Evolutionary conservation across 148 eudicot species (phyloP).

Genomic region (Gaultheria prostrata): DNA sequence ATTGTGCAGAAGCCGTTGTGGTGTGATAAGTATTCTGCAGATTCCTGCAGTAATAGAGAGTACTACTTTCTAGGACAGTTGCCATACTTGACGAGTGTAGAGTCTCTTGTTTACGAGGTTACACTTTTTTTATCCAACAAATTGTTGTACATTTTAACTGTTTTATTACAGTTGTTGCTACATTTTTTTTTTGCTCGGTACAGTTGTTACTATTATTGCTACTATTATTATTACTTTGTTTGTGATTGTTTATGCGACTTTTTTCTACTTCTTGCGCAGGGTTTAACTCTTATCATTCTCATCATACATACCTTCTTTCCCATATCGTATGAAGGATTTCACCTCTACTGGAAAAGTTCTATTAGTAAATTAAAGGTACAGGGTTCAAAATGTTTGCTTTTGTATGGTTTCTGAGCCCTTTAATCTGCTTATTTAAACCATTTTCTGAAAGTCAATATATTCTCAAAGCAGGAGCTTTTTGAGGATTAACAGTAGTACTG

Average conservation of each 20-base stretch:
- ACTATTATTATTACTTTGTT: not conserved
- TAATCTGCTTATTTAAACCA: not conserved
- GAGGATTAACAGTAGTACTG: not conserved
- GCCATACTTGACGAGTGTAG: slow-evolving; percentile 67
- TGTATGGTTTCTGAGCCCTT: not conserved
- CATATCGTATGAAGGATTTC: slow-evolving; percentile 61
- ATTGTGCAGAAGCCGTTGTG: slow-evolving; percentile 83
- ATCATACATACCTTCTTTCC: slow-evolving; percentile 69
- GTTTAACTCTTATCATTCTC: slow-evolving; percentile 59
- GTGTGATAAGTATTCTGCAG: slow-evolving; percentile 46
- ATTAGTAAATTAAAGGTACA: slow-evolving; percentile 68
- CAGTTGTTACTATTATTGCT: not conserved
- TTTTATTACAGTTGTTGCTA: not conserved
- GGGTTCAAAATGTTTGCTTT: not conserved
- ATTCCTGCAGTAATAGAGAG: slow-evolving; percentile 63
- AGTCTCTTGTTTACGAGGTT: slow-evolving; percentile 76
- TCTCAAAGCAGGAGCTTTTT: not conserved
- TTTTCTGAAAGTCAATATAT: not conserved
- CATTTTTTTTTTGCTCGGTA: too few relatives aligned
- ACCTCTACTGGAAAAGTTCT: slow-evolving; percentile 59
- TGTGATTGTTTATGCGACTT: not conserved
- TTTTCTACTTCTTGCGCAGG: slow-evolving; percentile 42
- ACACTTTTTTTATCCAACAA: slow-evolving; percentile 1
- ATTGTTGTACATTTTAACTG: not conserved
- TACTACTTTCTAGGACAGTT: slow-evolving; percentile 81